Evolutionary conservation across 2,329 filamentous ascomycete genomes (phyloP).

Genomic region (Colletotrichum filicis): DNA sequence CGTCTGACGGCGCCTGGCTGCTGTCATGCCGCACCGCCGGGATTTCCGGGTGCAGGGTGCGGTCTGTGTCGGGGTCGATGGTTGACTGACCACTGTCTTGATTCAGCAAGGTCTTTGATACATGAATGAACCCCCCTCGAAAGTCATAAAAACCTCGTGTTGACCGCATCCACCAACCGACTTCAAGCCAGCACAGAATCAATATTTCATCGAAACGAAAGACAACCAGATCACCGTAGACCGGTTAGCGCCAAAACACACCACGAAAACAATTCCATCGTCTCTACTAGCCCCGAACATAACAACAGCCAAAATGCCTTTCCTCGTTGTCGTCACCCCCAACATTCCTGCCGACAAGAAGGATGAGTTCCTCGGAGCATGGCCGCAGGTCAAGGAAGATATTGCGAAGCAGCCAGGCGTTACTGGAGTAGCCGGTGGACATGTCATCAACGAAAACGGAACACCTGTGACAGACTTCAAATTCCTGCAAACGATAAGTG

Average conservation of each 20-base stretch:
- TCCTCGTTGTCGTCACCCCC: slow-evolving; percentile 12
- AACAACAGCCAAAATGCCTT: slow-evolving; percentile 21
- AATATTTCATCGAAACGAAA: not conserved
- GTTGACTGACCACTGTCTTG: not conserved
- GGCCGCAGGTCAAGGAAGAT: slow-evolving; percentile 19
- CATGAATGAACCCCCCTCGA: not conserved
- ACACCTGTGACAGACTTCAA: slow-evolving; percentile 24
- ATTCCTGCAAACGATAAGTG: slow-evolving; percentile 22
- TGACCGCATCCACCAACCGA: not conserved
- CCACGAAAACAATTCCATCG: not conserved
- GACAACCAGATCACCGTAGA: not conserved
- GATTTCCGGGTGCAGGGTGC: not conserved
- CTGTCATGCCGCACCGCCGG: not conserved
- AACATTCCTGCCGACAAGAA: slow-evolving; percentile 23
- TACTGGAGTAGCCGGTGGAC: slow-evolving; percentile 1
- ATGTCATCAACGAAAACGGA: slow-evolving; percentile 19
- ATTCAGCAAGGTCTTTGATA: no score
- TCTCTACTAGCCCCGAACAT: not conserved
- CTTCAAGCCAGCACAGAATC: not conserved
- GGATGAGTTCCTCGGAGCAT: slow-evolving; percentile 27
- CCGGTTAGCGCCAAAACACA: not conserved
- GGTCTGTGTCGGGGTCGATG: not conserved
- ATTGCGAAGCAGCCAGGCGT: slow-evolving; percentile 27
- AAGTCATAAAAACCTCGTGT: not conserved
- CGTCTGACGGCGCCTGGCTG: not conserved